These are phyloP conservation scores for Eutypella sp. DNA, from an alignment of 2,329 filamentous ascomycete species.

Conservation along the genomic window DNA sequence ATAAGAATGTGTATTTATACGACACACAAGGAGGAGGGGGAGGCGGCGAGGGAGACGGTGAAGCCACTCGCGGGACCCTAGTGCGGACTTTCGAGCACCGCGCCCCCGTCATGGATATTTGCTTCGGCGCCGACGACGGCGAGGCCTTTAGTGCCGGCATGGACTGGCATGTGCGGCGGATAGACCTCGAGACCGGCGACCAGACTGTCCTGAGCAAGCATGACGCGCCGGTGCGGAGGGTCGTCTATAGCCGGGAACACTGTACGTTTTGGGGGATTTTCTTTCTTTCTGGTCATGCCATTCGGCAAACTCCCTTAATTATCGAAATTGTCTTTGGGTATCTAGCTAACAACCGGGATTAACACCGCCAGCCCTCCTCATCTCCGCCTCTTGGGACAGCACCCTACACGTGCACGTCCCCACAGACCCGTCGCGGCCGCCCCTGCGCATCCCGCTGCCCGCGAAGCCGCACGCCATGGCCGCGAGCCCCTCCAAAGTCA, in stretches of 20 bases:
- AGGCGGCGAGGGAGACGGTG: slow-evolving; percentile 37
- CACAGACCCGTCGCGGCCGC: slow-evolving; percentile 42
- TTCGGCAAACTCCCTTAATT: not conserved
- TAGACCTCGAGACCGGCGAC: slow-evolving; percentile 68
- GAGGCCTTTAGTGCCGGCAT: slow-evolving; percentile 83
- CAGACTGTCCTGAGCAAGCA: slow-evolving; percentile 76
- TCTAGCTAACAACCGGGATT: not conserved
- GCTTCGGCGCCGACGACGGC: slow-evolving; percentile 77
- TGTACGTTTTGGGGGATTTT: slow-evolving; percentile 44
- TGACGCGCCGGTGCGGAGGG: slow-evolving; percentile 70
- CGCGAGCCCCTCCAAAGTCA: slow-evolving; percentile 70
- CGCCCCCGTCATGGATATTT: slow-evolving; percentile 84
- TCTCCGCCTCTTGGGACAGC: slow-evolving; percentile 91
- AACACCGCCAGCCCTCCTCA: slow-evolving; percentile 55
- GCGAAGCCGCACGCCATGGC: slow-evolving; percentile 88
- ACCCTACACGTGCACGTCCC: slow-evolving; percentile 81
- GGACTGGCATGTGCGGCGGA: slow-evolving; percentile 75
- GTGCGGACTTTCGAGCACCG: slow-evolving; percentile 72
- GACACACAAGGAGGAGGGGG: slow-evolving; percentile 56
- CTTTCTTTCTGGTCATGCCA: not conserved
- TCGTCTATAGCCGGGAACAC: slow-evolving; percentile 75
- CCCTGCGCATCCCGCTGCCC: slow-evolving; percentile 66
- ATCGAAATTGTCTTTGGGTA: not conserved
- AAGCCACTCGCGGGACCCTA: slow-evolving; percentile 52
- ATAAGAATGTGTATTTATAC: slow-evolving; percentile 87